Conservation (phyloP, 495 filamentous ascomycete species). For the Tuber melanosporum region DNA sequence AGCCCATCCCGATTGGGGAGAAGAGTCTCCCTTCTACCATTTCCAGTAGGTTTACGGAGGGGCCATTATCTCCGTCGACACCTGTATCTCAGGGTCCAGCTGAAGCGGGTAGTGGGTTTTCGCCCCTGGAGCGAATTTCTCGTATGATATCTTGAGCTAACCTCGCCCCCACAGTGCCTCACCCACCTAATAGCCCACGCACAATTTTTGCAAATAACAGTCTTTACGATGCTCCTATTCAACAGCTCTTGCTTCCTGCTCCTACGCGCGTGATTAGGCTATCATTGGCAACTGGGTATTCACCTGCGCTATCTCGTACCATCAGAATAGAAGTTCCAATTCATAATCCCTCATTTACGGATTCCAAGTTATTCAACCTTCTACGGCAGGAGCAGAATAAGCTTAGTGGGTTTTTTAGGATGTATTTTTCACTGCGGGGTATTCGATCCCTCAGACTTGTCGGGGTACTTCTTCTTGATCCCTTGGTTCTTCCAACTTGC, state of each 20-base stretch:
- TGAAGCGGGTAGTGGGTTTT: background rate
- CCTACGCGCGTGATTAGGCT: background rate
- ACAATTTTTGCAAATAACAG: background rate
- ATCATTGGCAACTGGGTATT: background rate
- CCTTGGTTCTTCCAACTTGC: background rate
- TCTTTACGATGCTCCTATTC: background rate
- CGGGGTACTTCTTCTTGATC: slow-evolving; percentile 3
- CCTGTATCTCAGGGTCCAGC: background rate
- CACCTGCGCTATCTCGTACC: background rate
- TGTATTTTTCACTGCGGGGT: slow-evolving; percentile 21
- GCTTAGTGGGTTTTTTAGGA: slow-evolving; percentile 24
- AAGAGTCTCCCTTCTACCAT: background rate
- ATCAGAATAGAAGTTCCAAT: background rate
- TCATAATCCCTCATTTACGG: background rate
- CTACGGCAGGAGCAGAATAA: slow-evolving; percentile 13
- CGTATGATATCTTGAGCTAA: background rate
- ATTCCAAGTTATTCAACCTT: slow-evolving; percentile 18
- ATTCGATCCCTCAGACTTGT: slow-evolving; percentile 20
- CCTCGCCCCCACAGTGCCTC: background rate
- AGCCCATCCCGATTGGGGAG: background rate
- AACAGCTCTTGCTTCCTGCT: background rate
- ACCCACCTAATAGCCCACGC: background rate
- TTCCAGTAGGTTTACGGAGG: background rate
- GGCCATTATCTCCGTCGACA: background rate
- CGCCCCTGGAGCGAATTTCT: background rate